Base-by-base conservation (phyloP, 495 filamentous ascomycete genomes). In the Penicillium bialowiezense region DNA sequence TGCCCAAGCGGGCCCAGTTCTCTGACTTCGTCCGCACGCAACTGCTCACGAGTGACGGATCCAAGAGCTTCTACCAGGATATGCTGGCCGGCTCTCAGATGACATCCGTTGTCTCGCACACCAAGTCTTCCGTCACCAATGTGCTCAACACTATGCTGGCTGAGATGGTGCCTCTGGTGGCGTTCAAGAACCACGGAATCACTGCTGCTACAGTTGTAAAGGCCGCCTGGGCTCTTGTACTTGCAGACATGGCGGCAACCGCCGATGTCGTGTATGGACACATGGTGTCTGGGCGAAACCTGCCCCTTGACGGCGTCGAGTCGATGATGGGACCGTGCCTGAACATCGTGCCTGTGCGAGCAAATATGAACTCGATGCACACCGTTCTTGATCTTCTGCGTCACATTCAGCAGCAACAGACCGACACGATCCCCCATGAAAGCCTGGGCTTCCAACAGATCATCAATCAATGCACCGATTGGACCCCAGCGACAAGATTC, bases 381-480 rank as follows among this genome's bases (percentile, higher is more conserved):
- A 76, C 66, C 0, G 56, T 64, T 6, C 63, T 71, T 14, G 63
- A 77, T 9, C 66, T 80, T n/a, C 63, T 80, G 4, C 56, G 51
- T 7, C 55, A 63, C 14, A 60, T 77, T 24, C 78, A 81, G 50
- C 60, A 72, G 10, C 75, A 81, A 52, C 70, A 78, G 39, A 60
- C 77, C 2, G 64, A 62, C 2, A 70, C 56, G 21, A 71, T 75
- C 44, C 64, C 67, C 0, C 68, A 68, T 28, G 76, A 80, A 56
- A 47, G 66, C 47, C 54, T 79, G 2, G 76, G 76, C 1, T 73
- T 76, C 60, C 54, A 62, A 10, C 70, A 79, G 34, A 82, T 81
- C 32, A 61, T 79, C 14, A 51, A 69, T 12, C 39, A 69, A 7
- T 81, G 76, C 56, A 80, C 75, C 7, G 56, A 71, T 19, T 80